Conservation (phyloP, 495 filamentous ascomycete species). For the Stereocaulon alpinum region DNA sequence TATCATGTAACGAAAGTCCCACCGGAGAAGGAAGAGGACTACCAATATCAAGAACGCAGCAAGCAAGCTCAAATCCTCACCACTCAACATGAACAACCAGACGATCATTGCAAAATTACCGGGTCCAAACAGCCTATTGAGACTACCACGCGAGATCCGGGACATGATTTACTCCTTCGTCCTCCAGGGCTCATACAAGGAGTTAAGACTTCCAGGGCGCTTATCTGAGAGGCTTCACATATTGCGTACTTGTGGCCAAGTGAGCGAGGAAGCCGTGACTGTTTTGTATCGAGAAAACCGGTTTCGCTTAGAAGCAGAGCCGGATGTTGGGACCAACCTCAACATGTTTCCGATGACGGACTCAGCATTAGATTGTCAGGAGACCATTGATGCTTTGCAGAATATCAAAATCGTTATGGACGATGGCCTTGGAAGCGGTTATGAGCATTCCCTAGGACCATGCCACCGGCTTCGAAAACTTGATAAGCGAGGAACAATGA, state of each 20-base stretch:
- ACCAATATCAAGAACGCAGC: too few species aligned
- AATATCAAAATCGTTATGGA: neutral
- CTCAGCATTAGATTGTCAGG: neutral
- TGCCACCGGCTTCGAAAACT: neutral
- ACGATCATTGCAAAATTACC: too few species aligned
- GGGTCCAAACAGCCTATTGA: too few species aligned
- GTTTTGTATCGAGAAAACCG: neutral
- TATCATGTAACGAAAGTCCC: too few species aligned
- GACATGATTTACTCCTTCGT: too few species aligned
- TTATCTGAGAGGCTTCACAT: neutral
- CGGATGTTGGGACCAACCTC: too few species aligned
- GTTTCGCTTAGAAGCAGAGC: neutral
- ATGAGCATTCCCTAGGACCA: neutral
- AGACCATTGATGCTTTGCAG: neutral
- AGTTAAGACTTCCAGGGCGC: too few species aligned
- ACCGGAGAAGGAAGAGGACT: too few species aligned
- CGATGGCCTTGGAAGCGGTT: neutral
- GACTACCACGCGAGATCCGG: too few species aligned
- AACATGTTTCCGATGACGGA: neutral
- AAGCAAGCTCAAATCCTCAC: too few species aligned
- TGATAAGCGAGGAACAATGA: neutral
- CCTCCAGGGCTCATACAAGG: too few species aligned
- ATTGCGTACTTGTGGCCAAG: neutral
- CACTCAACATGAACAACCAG: too few species aligned
- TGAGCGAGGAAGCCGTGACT: neutral